A percentile compares a stretch with the other conserved stretches of the same genome.
Conservation (phyloP, 2,329 filamentous ascomycete genomes). For the Chaetomium olivaceum region DNA sequence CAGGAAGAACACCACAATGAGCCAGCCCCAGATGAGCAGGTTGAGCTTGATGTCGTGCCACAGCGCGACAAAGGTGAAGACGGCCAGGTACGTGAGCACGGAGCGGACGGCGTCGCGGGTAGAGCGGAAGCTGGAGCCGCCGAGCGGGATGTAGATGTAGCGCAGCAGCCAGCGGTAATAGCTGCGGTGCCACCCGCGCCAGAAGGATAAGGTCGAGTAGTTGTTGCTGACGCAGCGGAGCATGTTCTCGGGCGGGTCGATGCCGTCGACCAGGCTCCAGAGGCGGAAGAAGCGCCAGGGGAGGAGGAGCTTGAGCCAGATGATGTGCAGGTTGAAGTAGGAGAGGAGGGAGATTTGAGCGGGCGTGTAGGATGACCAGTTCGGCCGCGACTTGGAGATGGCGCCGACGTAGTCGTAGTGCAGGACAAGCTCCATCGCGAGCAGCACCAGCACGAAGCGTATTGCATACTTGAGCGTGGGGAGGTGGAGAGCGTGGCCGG, state of each 20-base stretch:
- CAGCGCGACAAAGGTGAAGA: constrained; percentile 95
- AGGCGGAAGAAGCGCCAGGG: constrained; percentile 98
- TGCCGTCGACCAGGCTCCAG: constrained; percentile 87
- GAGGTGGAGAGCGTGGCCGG: constrained; percentile 67
- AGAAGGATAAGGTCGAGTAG: constrained; percentile 87
- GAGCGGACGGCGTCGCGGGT: constrained; percentile 54
- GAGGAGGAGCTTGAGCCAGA: constrained; percentile 95
- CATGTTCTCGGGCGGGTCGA: constrained; percentile 98
- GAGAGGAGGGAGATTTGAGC: constrained; percentile 87
- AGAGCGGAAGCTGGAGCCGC: constrained; percentile 61
- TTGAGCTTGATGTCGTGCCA: constrained; percentile 97
- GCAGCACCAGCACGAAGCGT: constrained; percentile 75
- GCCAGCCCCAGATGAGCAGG: constrained; percentile 93
- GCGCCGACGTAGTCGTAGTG: constrained; percentile 94
- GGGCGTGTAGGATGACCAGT: constrained; percentile 82
- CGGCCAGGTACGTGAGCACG: constrained; percentile 73
- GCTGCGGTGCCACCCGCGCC: constrained; percentile 92
- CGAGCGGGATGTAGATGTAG: constrained; percentile 91
- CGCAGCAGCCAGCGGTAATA: constrained; percentile 94
- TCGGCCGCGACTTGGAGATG: constrained; percentile 77
- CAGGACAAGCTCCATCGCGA: constrained; percentile 87
- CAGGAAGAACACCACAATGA: constrained; percentile 89
- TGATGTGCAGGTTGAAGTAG: constrained; percentile 94
- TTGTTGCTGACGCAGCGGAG: constrained; percentile 94
- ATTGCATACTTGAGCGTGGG: constrained; percentile 77